A percentile compares a stretch with the other conserved stretches of the same genome.
These are phyloP conservation scores for Puccinia brachypodii DNA, from an alignment of 1,284 basidiomycete genomes.

Conservation along the genomic window DNA sequence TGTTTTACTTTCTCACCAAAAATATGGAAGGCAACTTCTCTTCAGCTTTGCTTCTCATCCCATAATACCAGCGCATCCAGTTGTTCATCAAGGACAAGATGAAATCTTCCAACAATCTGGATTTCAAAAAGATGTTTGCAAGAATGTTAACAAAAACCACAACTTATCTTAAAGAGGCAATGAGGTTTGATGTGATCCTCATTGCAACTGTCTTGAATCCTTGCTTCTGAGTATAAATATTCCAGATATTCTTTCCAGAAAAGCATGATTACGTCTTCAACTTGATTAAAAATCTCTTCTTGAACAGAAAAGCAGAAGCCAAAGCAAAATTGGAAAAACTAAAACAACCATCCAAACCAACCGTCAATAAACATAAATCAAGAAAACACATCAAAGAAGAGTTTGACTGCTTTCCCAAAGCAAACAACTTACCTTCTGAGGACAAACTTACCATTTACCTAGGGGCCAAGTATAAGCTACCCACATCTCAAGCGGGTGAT, in stretches of 20 bases:
- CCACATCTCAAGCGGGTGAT: background rate
- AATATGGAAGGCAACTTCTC: background rate
- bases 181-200: background rate
- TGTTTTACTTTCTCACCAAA: background rate
- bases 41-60: background rate
- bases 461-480: background rate
- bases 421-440: background rate
- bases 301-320: background rate
- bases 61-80: background rate
- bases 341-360: background rate
- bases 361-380: background rate
- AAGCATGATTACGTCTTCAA: background rate
- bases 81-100: background rate
- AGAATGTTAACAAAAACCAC: background rate
- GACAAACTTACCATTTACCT: conserved; percentile 8
- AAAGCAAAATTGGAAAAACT: background rate
- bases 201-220: conserved; percentile 8
- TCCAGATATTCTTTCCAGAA: background rate
- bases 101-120: background rate
- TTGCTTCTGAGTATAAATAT: background rate
- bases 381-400: background rate
- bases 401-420: background rate
- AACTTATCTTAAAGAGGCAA: background rate
- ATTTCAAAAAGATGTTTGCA: background rate
- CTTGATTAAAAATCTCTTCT: background rate